phyloP scores from a whole-genome alignment of 139 green algal genomes.

The Chlamydomonas eustigma region DNA sequence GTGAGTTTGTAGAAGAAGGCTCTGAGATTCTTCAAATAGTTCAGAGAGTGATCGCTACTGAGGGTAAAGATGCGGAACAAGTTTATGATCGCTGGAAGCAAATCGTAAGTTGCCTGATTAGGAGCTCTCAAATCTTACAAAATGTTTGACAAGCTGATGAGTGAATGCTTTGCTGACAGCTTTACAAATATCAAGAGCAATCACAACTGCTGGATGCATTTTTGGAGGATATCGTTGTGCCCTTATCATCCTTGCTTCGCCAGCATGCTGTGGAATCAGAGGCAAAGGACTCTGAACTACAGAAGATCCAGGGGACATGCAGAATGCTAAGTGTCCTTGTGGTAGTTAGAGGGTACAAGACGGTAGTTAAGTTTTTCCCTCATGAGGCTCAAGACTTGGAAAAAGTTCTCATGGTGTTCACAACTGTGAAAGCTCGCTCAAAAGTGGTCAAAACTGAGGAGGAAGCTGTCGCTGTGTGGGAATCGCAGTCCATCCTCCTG shows the following conservation, averaged over 20 bases:
- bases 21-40: slow-evolving; percentile 15
- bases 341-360: slow-evolving; percentile 82
- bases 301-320: slow-evolving; percentile 27
- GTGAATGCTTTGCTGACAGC: too few species aligned
- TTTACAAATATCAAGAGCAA: slow-evolving; percentile 94
- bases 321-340: slow-evolving; percentile 76
- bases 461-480: slow-evolving; percentile 47
- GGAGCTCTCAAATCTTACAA: too few species aligned
- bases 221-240: slow-evolving; percentile 73
- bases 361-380: slow-evolving; percentile 88
- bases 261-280: slow-evolving; percentile 26
- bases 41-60: not conserved
- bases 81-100: slow-evolving; percentile 14
- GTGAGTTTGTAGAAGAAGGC: slow-evolving; percentile 17
- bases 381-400: slow-evolving; percentile 61
- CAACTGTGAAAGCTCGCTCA: slow-evolving; percentile 11
- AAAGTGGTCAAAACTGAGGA: slow-evolving; percentile 14
- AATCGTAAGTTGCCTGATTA: slow-evolving; percentile 18
- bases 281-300: not conserved
- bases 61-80: not conserved
- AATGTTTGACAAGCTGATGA: too few species aligned
- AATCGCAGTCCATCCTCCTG: slow-evolving; percentile 77
- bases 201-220: slow-evolving; percentile 88
- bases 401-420: slow-evolving; percentile 65
- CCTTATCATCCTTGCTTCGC: slow-evolving; percentile 64